These are phyloP conservation scores for Gardenia jasminoides DNA, from an alignment of 257 asterid species.

Conservation along the genomic window DNA sequence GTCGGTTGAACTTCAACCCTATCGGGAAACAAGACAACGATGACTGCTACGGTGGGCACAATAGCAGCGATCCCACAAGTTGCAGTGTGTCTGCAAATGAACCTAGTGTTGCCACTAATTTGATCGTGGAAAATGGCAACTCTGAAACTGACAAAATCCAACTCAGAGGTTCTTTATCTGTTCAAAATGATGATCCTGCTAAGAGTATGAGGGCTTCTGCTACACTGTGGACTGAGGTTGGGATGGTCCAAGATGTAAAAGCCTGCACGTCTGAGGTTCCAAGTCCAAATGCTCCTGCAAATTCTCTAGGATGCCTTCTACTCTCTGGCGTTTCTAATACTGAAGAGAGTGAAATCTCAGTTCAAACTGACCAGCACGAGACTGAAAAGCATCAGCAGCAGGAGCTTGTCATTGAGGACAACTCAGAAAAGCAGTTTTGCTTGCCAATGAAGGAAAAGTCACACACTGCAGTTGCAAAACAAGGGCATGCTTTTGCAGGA, in stretches of 20 bases:
- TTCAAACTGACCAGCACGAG: conserved; percentile 20
- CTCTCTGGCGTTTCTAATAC: conserved; percentile 21
- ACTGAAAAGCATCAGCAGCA: conserved; percentile 22
- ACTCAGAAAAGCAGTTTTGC: conserved; percentile 31
- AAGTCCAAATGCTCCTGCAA: conserved; percentile 24
- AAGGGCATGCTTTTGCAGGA: conserved; percentile 94
- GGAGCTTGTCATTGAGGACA: conserved; percentile 17
- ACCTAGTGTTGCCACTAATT: conserved; percentile 23
- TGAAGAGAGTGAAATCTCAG: conserved; percentile 26
- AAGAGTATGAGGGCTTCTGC: conserved; percentile 20
- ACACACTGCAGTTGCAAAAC: conserved; percentile 51
- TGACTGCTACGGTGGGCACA: conserved; percentile 12
- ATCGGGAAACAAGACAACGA: conserved; percentile 24
- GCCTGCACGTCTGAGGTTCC: conserved; percentile 21
- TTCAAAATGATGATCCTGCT: conserved; percentile 25
- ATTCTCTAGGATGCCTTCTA: conserved; percentile 24
- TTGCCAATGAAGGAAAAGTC: conserved; percentile 37
- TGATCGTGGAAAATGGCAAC: conserved; percentile 22
- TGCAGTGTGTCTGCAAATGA: conserved; percentile 18
- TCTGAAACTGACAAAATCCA: conserved; percentile 26
- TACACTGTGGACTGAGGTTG: conserved; percentile 25
- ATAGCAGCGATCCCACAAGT: conserved; percentile 21
- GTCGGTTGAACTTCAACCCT: conserved; percentile 23
- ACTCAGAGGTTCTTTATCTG: conserved; percentile 20
- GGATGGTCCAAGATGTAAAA: conserved; percentile 24